These are phyloP conservation scores for Ceratocystis smalleyi DNA, from an alignment of 2,329 filamentous ascomycete species.

Conservation along the genomic window DNA sequence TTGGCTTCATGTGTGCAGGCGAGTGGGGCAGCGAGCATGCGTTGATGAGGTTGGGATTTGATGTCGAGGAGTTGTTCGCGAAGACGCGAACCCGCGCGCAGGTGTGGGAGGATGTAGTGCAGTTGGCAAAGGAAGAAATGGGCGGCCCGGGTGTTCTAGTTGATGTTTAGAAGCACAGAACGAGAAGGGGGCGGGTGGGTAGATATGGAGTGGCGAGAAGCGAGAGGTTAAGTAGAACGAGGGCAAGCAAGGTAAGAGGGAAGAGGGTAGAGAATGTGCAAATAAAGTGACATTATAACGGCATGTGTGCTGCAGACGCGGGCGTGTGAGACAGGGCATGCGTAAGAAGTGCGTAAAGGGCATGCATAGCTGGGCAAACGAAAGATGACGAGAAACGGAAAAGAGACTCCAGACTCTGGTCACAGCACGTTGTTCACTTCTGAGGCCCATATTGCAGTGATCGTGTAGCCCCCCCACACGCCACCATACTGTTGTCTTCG, in stretches of 20 bases:
- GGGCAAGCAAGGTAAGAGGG: neutral
- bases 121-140: slow-evolving; percentile 22
- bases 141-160: neutral
- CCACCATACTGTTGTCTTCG: no score
- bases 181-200: neutral
- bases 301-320: neutral
- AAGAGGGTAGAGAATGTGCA: no score
- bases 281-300: neutral
- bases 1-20: slow-evolving; percentile 40
- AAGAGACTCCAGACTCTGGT: neutral
- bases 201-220: neutral
- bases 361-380: no score
- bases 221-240: neutral
- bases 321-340: neutral
- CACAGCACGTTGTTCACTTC: neutral
- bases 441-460: neutral
- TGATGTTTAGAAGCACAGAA: neutral
- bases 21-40: slow-evolving; percentile 39
- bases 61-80: slow-evolving; percentile 29
- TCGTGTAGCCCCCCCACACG: neutral
- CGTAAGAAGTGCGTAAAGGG: no score
- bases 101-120: slow-evolving; percentile 33
- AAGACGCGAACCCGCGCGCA: slow-evolving; percentile 25
- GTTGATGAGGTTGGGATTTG: slow-evolving; percentile 33
- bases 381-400: neutral